Evolutionary conservation across 1,139 yeast genomes (phyloP).

Genomic region (Debaryomyces udenii): DNA sequence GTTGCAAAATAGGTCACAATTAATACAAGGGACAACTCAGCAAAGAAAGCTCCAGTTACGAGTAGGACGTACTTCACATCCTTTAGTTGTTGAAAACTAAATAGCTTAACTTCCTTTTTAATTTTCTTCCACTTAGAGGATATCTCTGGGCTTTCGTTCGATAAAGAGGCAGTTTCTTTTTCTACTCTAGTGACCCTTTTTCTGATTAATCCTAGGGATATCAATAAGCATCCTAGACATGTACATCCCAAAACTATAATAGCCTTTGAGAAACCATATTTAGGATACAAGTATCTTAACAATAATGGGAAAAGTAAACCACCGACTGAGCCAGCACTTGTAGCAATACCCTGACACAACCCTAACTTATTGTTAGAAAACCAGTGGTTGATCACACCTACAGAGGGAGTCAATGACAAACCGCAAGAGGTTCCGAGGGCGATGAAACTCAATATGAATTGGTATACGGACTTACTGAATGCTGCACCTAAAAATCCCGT

Average conservation of each 20-base stretch:
- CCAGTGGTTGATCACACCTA: slow-evolving; percentile 36
- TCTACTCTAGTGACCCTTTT: slow-evolving; percentile 43
- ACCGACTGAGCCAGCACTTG: slow-evolving; percentile 67
- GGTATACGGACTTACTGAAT: slow-evolving; percentile 50
- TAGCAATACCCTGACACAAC: slow-evolving; percentile 57
- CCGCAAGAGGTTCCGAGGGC: slow-evolving; percentile 61
- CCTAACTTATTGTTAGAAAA: slow-evolving; percentile 53
- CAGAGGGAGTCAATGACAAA: slow-evolving; percentile 56
- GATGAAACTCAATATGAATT: slow-evolving; percentile 56
- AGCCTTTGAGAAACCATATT: slow-evolving; percentile 65
- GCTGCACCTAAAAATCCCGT: slow-evolving; percentile 58
- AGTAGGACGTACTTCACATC: slow-evolving; percentile 27
- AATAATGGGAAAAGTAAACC: slow-evolving; percentile 64
- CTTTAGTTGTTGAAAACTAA: slow-evolving; percentile 14
- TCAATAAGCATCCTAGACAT: slow-evolving; percentile 39
- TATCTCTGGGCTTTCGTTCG: slow-evolving; percentile 3
- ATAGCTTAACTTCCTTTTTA: slow-evolving; percentile 7
- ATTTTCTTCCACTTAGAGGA: slow-evolving; percentile 10
- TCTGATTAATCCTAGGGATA: slow-evolving; percentile 43
- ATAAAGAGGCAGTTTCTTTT: not conserved
- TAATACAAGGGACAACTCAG: slow-evolving; percentile 60
- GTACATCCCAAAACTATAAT: slow-evolving; percentile 59
- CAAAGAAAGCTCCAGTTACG: slow-evolving; percentile 45
- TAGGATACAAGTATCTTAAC: slow-evolving; percentile 52
- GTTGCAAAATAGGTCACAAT: slow-evolving; percentile 49